Conservation (phyloP, 2,329 filamentous ascomycete genomes). For the Calonectria multiphialidica region DNA sequence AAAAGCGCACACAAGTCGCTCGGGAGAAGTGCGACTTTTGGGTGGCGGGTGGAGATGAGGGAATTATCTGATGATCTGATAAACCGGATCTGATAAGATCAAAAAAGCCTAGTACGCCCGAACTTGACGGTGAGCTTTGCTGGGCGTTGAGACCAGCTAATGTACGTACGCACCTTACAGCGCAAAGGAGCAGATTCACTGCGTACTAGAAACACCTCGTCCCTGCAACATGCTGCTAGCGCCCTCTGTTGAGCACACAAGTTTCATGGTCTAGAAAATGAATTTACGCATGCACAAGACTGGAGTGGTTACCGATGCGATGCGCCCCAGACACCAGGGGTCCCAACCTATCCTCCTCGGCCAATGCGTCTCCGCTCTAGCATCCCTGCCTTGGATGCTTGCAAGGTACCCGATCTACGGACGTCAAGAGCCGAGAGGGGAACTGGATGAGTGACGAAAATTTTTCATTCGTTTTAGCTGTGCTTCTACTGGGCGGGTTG, state of each 20-base stretch:
- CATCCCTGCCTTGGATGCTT: slow-evolving; percentile 22
- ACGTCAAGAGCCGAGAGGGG: slow-evolving; percentile 9
- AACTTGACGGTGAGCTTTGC: background rate
- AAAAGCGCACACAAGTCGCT: slow-evolving; percentile 3
- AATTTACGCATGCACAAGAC: slow-evolving; percentile 11
- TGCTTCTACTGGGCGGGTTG: background rate
- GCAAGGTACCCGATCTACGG: slow-evolving; percentile 25
- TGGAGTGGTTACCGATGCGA: slow-evolving; percentile 22
- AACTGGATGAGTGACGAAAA: slow-evolving; percentile 6
- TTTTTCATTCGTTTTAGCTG: slow-evolving; percentile 3
- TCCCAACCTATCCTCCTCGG: background rate
- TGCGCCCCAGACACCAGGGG: slow-evolving; percentile 22
- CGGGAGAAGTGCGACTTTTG: background rate
- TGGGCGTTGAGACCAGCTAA: background rate
- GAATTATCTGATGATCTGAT: slow-evolving; percentile 69
- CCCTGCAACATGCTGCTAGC: background rate
- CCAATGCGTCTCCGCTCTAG: slow-evolving; percentile 8
- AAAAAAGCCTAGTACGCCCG: slow-evolving; percentile 31
- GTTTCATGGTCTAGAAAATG: slow-evolving; percentile 4
- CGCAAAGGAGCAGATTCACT: background rate
- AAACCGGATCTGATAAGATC: slow-evolving; percentile 61
- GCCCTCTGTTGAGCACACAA: background rate
- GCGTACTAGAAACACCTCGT: background rate
- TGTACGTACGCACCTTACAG: background rate
- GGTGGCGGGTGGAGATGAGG: slow-evolving; percentile 50